Evolutionary conservation across 257 asterid genomes (phyloP).

Genomic region (Gentiana macrophylla): DNA sequence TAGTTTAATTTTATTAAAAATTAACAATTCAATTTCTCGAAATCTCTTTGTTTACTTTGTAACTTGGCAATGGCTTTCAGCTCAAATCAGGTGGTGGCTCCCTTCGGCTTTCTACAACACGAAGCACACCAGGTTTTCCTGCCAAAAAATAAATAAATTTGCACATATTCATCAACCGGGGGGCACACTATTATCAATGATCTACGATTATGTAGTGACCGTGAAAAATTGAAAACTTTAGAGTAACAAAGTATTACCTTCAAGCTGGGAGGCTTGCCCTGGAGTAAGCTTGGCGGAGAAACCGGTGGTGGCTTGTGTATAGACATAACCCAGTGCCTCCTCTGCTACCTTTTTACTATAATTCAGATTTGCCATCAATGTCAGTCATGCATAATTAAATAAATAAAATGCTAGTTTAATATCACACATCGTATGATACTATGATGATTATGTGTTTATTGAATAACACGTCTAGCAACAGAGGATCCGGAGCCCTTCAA

Average conservation of each 20-base stretch:
- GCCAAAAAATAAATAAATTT: neutral
- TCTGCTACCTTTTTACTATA: slow-evolving; percentile 1
- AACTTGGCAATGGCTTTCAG: neutral
- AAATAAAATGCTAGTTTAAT: neutral
- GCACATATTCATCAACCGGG: neutral
- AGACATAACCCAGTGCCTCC: slow-evolving; percentile 9
- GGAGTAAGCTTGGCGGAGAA: slow-evolving; percentile 2
- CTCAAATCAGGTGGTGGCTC: neutral
- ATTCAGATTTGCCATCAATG: neutral
- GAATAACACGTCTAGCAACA: too few species aligned
- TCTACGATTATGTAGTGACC: neutral
- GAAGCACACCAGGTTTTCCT: slow-evolving; percentile 2
- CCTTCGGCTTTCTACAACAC: neutral
- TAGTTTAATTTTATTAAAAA: too few species aligned
- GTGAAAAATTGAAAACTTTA: too few species aligned
- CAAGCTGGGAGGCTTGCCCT: neutral
- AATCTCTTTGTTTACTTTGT: too few species aligned
- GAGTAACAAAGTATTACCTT: neutral
- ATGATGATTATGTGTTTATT: too few species aligned
- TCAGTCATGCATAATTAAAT: neutral
- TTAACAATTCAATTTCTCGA: too few species aligned
- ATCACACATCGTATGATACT: too few species aligned
- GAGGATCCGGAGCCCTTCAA: too few species aligned
- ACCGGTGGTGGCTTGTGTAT: neutral
- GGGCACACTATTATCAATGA: neutral